Evolutionary conservation across 139 green algal genomes (phyloP).

Genomic region (Eudorina sp.): DNA sequence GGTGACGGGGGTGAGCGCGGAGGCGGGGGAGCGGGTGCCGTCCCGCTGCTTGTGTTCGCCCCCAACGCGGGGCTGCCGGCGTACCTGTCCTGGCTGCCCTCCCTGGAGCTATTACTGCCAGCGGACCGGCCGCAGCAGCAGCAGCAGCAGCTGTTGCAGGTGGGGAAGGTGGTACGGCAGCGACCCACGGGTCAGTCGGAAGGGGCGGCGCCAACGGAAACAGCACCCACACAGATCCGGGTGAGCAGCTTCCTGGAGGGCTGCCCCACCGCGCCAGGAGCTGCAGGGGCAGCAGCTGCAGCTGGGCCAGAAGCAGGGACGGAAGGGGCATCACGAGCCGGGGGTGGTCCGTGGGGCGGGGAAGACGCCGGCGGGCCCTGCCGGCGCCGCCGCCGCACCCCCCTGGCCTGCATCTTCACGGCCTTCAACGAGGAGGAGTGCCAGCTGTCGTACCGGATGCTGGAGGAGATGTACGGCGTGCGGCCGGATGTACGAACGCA

Average conservation of each 20-base stretch:
- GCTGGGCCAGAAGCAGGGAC: not conserved
- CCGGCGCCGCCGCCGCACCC: too few species aligned
- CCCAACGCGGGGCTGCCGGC: constrained; percentile 61
- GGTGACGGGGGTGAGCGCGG: not conserved
- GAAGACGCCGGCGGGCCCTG: too few species aligned
- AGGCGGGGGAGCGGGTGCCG: not conserved
- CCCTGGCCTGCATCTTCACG: constrained; percentile 12
- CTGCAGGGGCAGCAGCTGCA: not conserved
- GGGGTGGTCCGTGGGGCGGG: too few species aligned
- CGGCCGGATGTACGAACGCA: not conserved
- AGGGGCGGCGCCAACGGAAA: too few species aligned
- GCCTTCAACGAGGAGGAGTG: constrained; percentile 41
- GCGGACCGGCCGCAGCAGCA: not conserved
- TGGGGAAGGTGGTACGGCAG: not conserved
- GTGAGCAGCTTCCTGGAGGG: too few species aligned
- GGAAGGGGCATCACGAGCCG: not conserved
- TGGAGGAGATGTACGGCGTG: not conserved
- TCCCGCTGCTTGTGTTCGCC: constrained; percentile 33
- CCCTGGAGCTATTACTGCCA: constrained; percentile 47
- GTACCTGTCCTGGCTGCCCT: constrained; percentile 57
- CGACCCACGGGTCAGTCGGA: not conserved
- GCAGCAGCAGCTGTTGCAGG: not conserved
- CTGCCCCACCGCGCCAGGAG: too few species aligned
- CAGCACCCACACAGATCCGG: too few species aligned
- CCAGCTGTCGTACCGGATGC: not conserved